Evolutionary conservation across 176 grass and related monocot species (phyloP), one percentile per base, ranked within the genome.

Genomic region (Ananas comosus): DNA sequence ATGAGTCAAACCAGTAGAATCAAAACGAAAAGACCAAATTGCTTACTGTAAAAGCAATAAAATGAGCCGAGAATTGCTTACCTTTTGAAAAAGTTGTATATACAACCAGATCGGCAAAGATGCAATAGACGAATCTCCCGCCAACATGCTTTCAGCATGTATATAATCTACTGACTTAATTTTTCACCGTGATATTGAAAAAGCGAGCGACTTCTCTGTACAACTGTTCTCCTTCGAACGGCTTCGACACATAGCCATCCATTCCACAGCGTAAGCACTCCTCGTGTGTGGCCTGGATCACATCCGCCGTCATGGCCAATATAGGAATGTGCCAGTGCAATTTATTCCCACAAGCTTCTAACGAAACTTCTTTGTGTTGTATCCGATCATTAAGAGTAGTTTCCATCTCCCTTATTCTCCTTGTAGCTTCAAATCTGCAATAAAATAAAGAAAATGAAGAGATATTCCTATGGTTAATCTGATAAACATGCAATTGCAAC

Each of bases 201-300:
- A 93, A 99, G 4, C 87, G 85, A 75, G 87, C 81, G 58, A 99
- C 90, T 93, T 99, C 95, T 82, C 95, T 91, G 81, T 94, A 99
- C 82, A 99, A 67, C 58, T 99, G 95, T 49, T 99, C 90, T 42
- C 95, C 95, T 88, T 99, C 95, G 52, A 99, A 99, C 71, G 95
- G 95, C 72, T 99, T 99, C 29, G 85, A 93, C 24, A 99, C 95
- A 71, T 99, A 99, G 48, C 95, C 95, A 82, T 99, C 95, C 90
- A 99, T 99, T 80, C 77, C 90, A 48, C 56, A 79, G 75, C 68
- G 88, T 50, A 99, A 70, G 78, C 95, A 94, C 13, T 94, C 19
- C 81, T 99, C 95, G 16, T 91, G 72, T 75, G 95, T 99, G 65
- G 95, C 95, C 77, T 99, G 95, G 77, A 99, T 99, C 28, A 99